Base-by-base conservation (phyloP, 208 protist species). In the Naegleria gruberi region DNA sequence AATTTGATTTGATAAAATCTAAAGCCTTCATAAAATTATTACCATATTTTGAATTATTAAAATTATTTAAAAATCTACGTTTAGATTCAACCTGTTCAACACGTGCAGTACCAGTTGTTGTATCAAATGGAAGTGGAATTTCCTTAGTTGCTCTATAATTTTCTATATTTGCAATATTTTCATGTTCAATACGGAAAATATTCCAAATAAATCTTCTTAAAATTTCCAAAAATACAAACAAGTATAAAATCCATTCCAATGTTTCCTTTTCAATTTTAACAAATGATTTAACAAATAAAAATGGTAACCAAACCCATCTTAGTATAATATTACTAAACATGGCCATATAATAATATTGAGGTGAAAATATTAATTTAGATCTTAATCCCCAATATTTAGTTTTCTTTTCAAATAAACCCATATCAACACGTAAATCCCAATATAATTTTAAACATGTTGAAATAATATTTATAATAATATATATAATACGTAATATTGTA, bases 371-470 rank as follows among this genome's bases (percentile, higher is more conserved):
- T 51, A 87, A 30, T 46, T 51, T 55, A 40, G 10, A 37, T 15
- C 77, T 12, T 0, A 82, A 55, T 55, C 8, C 5, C 46, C 5
- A 55, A 5, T 19, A 55, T 5, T 5, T 19, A 55, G 15, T 15
- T 55, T 15, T 15, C 5, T 19, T 65, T 19, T 65, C 42, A 2
- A 89, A 90, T 8, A 90, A 34, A 34, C 74, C 73, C 87, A 41
- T 57, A 90, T 90, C 87, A 15, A 41, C 55, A 7, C 23, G 6
- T 6, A 85, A n/a, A 55, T 90, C 87, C 87, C 87, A 90, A 55
- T 74, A 55, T n/a, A 43, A 84, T 17, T 90, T 90, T 4, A 46
- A 85, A 46, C 12, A 74, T 7, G 87, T 90, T 1, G 51, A 65
- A 65, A 4, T 30, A 4, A 65, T 65, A 19, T 65, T 65, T 23